Percentiles rank a stretch among this genome's conserved stretches.
Evolutionary conservation across 2,329 filamentous ascomycete species (phyloP).

Genomic region (Fusarium buharicum): DNA sequence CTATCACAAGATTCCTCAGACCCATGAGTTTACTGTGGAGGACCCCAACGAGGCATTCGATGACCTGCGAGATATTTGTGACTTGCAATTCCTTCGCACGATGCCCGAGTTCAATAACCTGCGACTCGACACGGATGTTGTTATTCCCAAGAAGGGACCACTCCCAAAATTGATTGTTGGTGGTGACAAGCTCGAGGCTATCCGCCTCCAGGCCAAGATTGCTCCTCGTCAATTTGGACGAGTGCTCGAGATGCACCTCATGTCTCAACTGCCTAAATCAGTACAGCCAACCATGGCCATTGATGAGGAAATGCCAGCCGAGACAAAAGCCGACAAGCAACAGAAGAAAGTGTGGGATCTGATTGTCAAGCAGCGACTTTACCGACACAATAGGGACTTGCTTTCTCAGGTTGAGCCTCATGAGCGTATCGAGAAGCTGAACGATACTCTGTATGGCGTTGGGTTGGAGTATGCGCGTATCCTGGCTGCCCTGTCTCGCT

Average conservation of each 20-base stretch:
- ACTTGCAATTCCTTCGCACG: conserved; percentile 72
- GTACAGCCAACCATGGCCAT: conserved; percentile 64
- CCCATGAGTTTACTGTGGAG: conserved; percentile 89
- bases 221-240: conserved; percentile 79
- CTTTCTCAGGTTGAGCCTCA: conserved; percentile 74
- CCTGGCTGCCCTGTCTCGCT: conserved; percentile 60
- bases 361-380: conserved; percentile 80
- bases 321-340: conserved; percentile 67
- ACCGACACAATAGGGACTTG: conserved; percentile 77
- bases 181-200: conserved; percentile 61
- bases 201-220: conserved; percentile 75
- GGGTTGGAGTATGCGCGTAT: conserved; percentile 78
- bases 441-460: conserved; percentile 74
- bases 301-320: conserved; percentile 54
- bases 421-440: conserved; percentile 77
- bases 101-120: conserved; percentile 68
- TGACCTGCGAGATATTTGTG: conserved; percentile 79
- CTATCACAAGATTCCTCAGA: conserved; percentile 73
- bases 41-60: conserved; percentile 92
- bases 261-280: conserved; percentile 66
- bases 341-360: conserved; percentile 77
- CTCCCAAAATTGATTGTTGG: conserved; percentile 68
- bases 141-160: conserved; percentile 60
- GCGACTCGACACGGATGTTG: conserved; percentile 62
- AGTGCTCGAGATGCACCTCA: conserved; percentile 79